Evolutionary conservation across 768 basidiomycete genomes (phyloP).

Genomic region (Amanita rimosa): DNA sequence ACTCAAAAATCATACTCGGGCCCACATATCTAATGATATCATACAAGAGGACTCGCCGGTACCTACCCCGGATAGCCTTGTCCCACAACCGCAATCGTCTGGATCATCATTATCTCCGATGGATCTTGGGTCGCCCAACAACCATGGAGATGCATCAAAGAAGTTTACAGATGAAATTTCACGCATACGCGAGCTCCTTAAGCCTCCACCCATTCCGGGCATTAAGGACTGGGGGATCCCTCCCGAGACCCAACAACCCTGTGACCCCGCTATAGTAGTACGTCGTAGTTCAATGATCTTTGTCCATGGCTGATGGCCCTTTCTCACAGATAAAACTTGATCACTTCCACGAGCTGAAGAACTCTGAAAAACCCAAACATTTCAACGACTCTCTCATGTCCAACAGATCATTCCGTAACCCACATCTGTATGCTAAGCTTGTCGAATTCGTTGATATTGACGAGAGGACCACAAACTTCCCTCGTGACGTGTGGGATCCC

Average conservation of each 20-base stretch:
- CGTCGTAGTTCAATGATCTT: slow-evolving; percentile 6
- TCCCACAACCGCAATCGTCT: background rate
- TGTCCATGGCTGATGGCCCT: background rate
- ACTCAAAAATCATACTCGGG: slow-evolving; percentile 37
- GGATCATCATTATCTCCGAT: slow-evolving; percentile 3
- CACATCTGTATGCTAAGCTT: slow-evolving; percentile 89
- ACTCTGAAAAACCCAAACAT: slow-evolving; percentile 57
- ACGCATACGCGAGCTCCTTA: slow-evolving; percentile 42
- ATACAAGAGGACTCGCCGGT: slow-evolving; percentile 8
- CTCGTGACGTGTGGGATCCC: slow-evolving; percentile 64
- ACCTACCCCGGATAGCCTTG: background rate
- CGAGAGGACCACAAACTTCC: slow-evolving; percentile 80
- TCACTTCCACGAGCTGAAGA: slow-evolving; percentile 69
- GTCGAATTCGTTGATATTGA: slow-evolving; percentile 92
- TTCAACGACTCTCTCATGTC: slow-evolving; percentile 96
- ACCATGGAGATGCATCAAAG: slow-evolving; percentile 10
- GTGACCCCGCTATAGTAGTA: slow-evolving; percentile 57
- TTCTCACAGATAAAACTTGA: slow-evolving; percentile 60
- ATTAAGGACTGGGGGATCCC: slow-evolving; percentile 74
- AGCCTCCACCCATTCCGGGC: slow-evolving; percentile 54
- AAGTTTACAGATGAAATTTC: slow-evolving; percentile 35
- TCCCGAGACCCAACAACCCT: slow-evolving; percentile 36
- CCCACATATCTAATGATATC: slow-evolving; percentile 38
- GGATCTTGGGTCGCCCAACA: slow-evolving; percentile 8
- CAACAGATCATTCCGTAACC: slow-evolving; percentile 89